These are phyloP conservation scores for Hemisphaericaspora xylanilytica DNA, from an alignment of 1,139 yeast species.

Conservation along the genomic window DNA sequence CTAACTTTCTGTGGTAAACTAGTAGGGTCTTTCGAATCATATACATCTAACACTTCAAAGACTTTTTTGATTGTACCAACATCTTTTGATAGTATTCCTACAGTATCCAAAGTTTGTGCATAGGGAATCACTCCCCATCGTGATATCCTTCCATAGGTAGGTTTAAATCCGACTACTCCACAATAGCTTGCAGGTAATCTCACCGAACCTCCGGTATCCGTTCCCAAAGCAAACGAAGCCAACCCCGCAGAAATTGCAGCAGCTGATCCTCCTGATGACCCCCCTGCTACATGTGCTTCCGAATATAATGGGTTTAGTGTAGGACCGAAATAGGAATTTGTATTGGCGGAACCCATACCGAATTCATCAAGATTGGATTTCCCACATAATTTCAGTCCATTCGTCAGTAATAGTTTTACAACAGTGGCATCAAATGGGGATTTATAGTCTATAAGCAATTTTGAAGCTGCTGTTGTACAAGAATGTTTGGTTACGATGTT, in stretches of 20 bases:
- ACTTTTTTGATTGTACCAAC: conserved; percentile 46
- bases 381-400: conserved; percentile 62
- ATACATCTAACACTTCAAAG: conserved; percentile 52
- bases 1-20: conserved; percentile 46
- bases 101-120: conserved; percentile 94
- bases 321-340: conserved; percentile 61
- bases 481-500: conserved; percentile 65
- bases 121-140: conserved; percentile 91
- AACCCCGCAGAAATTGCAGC: conserved; percentile 77
- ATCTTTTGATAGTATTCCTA: conserved; percentile 69
- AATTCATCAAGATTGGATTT: conserved; percentile 96
- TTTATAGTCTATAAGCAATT: conserved; percentile 51
- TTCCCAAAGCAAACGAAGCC: conserved; percentile 72
- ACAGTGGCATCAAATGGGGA: conserved; percentile 88
- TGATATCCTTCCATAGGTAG: conserved; percentile 87
- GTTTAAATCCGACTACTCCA: conserved; percentile 83
- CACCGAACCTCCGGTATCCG: conserved; percentile 97
- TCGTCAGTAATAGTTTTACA: conserved; percentile 46
- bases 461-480: conserved; percentile 78
- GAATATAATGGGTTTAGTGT: conserved; percentile 62
- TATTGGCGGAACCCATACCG: conserved; percentile 87
- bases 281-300: conserved; percentile 54
- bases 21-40: conserved; percentile 82
- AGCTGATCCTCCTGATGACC: conserved; percentile 96
- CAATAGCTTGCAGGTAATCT: conserved; percentile 89